Percentiles rank a stretch among this genome's conserved stretches.
phyloP scores from a whole-genome alignment of 1,284 basidiomycete genomes.

The Gastroboletus turbinatus region DNA sequence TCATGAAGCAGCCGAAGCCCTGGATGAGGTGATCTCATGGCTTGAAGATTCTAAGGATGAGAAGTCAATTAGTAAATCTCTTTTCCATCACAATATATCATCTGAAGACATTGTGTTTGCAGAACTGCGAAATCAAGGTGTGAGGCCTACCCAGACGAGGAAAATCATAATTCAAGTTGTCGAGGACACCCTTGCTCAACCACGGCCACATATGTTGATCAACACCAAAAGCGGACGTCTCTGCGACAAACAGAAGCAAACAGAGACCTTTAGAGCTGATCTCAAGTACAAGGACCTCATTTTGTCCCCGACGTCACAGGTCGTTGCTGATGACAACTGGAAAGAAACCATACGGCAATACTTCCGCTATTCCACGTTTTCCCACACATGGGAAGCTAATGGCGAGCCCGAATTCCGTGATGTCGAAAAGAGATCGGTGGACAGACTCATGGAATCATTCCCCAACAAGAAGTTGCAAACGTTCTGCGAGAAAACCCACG shows the following conservation, averaged over 20 bases:
- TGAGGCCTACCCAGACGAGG: background rate
- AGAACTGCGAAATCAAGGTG: conserved; percentile 1
- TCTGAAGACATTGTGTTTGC: background rate
- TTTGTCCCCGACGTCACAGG: background rate
- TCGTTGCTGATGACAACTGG: background rate
- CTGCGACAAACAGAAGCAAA: conserved; percentile 1
- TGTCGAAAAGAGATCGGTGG: background rate
- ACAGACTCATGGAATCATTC: background rate
- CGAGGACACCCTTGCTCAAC: background rate
- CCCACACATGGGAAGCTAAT: conserved; percentile 8
- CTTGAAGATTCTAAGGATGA: background rate
- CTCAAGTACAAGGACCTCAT: conserved; percentile 2
- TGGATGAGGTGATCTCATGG: background rate
- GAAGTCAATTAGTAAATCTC: background rate
- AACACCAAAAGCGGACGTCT: conserved; percentile 7
- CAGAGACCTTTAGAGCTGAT: background rate
- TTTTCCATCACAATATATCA: background rate
- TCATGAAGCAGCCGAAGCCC: conserved; percentile 1
- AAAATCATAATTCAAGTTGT: background rate
- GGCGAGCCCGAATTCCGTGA: conserved; percentile 3
- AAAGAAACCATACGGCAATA: background rate
- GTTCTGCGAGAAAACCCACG: conserved; percentile 4
- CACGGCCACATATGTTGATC: conserved; percentile 5
- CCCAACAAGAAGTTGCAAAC: conserved; percentile 5
- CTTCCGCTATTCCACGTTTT: conserved; percentile 7